phyloP scores from a whole-genome alignment of 352 stramenopile genomes.

The Globisporangium takayamanum region DNA sequence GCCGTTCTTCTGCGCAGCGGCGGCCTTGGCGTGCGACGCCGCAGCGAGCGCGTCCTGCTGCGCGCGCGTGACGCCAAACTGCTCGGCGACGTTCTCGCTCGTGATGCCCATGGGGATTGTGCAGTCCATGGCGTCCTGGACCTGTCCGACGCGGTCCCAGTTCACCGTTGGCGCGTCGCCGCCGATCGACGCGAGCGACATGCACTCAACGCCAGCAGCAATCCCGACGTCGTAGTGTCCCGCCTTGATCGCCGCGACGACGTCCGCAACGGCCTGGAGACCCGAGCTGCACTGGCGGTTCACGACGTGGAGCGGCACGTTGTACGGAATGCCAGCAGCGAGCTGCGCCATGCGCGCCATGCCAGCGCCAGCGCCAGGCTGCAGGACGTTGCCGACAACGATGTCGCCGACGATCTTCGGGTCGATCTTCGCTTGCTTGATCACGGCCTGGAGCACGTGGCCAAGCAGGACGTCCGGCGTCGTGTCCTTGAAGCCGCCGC shows the following conservation, averaged over 20 bases:
- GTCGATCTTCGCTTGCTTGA: conserved; percentile 81
- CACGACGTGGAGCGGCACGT: conserved; percentile 62
- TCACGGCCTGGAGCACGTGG: conserved; percentile 74
- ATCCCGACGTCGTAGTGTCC: conserved; percentile 86
- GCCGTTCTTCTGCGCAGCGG: conserved; percentile 60
- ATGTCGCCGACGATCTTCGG: conserved; percentile 72
- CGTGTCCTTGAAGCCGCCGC: conserved; percentile 89
- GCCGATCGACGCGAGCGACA: conserved; percentile 63
- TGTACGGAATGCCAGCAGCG: conserved; percentile 68
- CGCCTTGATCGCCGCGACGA: conserved; percentile 70
- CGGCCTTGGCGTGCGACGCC: conserved; percentile 71
- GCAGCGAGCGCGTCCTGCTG: conserved; percentile 79
- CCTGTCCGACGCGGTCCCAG: conserved; percentile 41
- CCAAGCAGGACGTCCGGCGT: conserved; percentile 87
- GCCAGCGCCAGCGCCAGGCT: conserved; percentile 63
- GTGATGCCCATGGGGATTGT: conserved; percentile 83
- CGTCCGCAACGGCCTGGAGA: conserved; percentile 77
- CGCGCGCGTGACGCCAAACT: conserved; percentile 62
- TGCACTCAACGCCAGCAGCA: conserved; percentile 82
- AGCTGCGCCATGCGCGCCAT: conserved; percentile 83
- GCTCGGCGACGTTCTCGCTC: conserved; percentile 81
- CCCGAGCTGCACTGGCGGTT: conserved; percentile 88
- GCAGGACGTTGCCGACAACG: conserved; percentile 82
- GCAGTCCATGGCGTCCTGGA: conserved; percentile 78
- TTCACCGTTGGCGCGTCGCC: conserved; percentile 47